Evolutionary conservation across 495 filamentous ascomycete genomes (phyloP).

Genomic region (Aspergillus nanangensis): DNA sequence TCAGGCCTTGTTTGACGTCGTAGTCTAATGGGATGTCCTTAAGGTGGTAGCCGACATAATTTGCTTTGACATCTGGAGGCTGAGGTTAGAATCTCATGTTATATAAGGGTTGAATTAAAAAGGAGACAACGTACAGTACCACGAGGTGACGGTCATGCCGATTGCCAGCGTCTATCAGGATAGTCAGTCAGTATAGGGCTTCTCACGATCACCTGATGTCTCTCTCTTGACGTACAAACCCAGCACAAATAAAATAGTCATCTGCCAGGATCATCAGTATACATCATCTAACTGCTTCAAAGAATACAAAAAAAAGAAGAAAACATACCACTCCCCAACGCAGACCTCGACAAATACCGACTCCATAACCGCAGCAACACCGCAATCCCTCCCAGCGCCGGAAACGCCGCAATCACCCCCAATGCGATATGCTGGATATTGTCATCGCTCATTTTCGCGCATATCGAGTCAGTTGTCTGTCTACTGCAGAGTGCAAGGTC

Average conservation of each 20-base stretch:
- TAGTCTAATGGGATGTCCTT: constrained; percentile 36
- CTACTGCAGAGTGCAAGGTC: too few relatives aligned
- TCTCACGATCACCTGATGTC: not conserved
- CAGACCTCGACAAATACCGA: constrained; percentile 34
- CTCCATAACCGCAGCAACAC: constrained; percentile 39
- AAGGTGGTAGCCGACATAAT: constrained; percentile 45
- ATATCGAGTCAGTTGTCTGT: too few relatives aligned
- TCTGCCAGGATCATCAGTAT: constrained; percentile 15
- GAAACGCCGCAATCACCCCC: constrained; percentile 44
- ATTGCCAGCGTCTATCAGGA: constrained; percentile 22
- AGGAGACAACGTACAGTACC: constrained; percentile 32
- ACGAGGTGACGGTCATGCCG: constrained; percentile 21
- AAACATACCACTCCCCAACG: constrained; percentile 19
- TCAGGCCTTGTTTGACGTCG: constrained; percentile 12
- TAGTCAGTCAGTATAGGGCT: not conserved
- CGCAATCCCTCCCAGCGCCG: constrained; percentile 38
- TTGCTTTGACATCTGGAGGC: constrained; percentile 53
- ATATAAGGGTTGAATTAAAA: too few relatives aligned
- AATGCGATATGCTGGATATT: constrained; percentile 37
- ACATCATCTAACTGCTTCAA: constrained; percentile 29
- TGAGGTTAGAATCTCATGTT: too few relatives aligned
- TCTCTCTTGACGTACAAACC: constrained; percentile 20
- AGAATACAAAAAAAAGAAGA: too few relatives aligned
- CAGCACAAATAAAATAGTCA: constrained; percentile 18
- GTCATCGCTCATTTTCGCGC: constrained; percentile 16